Conservation (phyloP, 768 basidiomycete genomes). For the Heimioporus sp. region DNA sequence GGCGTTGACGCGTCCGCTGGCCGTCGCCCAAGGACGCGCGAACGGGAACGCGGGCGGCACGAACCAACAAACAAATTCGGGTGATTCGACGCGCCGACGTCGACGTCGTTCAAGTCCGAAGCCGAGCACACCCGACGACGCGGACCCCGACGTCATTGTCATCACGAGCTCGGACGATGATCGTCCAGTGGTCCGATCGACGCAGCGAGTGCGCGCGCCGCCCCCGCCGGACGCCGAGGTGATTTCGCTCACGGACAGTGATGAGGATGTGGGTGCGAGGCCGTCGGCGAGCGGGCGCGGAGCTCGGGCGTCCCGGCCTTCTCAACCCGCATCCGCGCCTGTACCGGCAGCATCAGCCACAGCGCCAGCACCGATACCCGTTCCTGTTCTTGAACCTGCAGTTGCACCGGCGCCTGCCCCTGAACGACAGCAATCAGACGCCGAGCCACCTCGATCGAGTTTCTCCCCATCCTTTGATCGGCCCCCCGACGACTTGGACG, state of each 20-base stretch:
- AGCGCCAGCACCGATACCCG: neutral
- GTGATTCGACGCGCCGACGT: conserved; percentile 5
- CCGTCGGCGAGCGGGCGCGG: no score
- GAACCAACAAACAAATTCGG: conserved; percentile 26
- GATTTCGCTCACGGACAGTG: conserved; percentile 30
- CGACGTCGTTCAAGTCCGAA: conserved; percentile 3
- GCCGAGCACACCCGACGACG: neutral
- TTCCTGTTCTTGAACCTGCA: neutral
- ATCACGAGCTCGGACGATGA: conserved; percentile 26
- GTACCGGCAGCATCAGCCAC: neutral
- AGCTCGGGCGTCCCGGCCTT: neutral
- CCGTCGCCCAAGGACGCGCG: conserved; percentile 7
- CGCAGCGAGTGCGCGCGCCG: neutral
- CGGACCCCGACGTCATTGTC: conserved; percentile 19
- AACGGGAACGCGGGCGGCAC: neutral
- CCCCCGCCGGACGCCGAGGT: conserved; percentile 21
- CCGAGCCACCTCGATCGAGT: neutral
- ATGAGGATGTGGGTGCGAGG: conserved; percentile 5
- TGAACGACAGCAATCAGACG: neutral
- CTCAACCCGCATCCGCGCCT: neutral
- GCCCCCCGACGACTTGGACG: conserved; percentile 11
- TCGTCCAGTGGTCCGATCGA: neutral
- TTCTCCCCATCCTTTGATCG: conserved; percentile 2
- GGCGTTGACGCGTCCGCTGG: conserved; percentile 11
- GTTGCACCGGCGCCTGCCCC: neutral